A percentile compares a stretch with the other conserved stretches of the same genome.
Evolutionary conservation across 768 basidiomycete species (phyloP).

Genomic region (Mycena galericulata): DNA sequence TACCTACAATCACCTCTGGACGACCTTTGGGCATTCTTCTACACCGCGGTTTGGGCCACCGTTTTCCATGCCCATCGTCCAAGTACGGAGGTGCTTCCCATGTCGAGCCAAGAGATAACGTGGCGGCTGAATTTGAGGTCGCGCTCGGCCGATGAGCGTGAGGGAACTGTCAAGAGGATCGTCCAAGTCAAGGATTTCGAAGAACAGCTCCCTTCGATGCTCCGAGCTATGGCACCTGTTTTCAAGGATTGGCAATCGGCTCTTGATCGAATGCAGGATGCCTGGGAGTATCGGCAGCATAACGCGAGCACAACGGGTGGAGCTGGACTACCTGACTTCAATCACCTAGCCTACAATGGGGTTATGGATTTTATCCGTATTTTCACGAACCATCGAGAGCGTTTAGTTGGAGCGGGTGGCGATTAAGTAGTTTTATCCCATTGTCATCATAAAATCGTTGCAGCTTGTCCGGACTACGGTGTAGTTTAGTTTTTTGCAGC

Average conservation of each 20-base stretch:
- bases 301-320: not conserved
- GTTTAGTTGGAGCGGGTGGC: not conserved
- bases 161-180: not conserved
- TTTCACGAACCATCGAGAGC: not conserved
- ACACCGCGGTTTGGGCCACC: not conserved
- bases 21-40: slow-evolving; percentile 1
- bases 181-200: not conserved
- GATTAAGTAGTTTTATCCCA: not conserved
- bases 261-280: not conserved
- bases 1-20: not conserved
- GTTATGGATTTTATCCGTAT: not conserved
- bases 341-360: not conserved
- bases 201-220: not conserved
- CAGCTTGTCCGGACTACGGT: too few relatives aligned
- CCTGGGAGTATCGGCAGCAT: not conserved
- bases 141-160: not conserved
- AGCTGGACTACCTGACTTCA: not conserved
- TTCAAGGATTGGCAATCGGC: not conserved
- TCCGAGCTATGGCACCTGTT: not conserved
- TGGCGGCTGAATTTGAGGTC: not conserved
- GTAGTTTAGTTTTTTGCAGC: too few relatives aligned
- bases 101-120: not conserved
- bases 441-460: too few relatives aligned
- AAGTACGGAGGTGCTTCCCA: not conserved
- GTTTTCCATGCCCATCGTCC: not conserved